Conservation (phyloP, 306 rosid genomes). For the Ormosia emarginata region DNA sequence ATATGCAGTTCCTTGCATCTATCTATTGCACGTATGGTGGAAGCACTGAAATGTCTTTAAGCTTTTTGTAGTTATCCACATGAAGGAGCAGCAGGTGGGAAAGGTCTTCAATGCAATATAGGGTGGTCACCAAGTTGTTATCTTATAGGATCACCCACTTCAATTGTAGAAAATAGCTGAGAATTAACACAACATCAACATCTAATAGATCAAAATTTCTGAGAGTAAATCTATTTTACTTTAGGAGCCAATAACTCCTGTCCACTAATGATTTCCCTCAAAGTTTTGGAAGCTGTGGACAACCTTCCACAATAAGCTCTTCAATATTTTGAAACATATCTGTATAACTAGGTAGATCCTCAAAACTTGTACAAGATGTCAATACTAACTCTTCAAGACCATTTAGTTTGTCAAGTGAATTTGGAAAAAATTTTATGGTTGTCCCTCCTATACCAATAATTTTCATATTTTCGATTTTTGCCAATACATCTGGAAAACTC, state of each 20-base stretch:
- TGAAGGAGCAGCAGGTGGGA: constrained; percentile 10
- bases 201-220: constrained; percentile 18
- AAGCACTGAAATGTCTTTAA: constrained; percentile 16
- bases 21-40: constrained; percentile 20
- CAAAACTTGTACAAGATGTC: constrained; percentile 18
- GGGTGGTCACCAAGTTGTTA: constrained; percentile 24
- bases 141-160: constrained; percentile 22
- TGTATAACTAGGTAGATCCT: constrained; percentile 16
- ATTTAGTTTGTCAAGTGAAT: constrained; percentile 14
- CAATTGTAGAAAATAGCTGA: constrained; percentile 1
- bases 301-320: not conserved
- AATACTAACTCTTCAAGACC: constrained; percentile 17
- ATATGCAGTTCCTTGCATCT: constrained; percentile 18
- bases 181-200: not conserved
- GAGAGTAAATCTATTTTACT: constrained; percentile 4
- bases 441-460: constrained; percentile 24
- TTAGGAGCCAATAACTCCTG: not conserved
- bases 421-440: not conserved
- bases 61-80: constrained; percentile 13
- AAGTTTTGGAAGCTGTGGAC: constrained; percentile 19
- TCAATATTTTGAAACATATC: constrained; percentile 14
- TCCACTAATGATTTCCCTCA: not conserved
- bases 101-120: constrained; percentile 25
- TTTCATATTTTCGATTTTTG: not conserved
- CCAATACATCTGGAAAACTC: constrained; percentile 22